phyloP scores from a whole-genome alignment of 2,329 filamentous ascomycete species.

The Botrytis byssoidea region DNA sequence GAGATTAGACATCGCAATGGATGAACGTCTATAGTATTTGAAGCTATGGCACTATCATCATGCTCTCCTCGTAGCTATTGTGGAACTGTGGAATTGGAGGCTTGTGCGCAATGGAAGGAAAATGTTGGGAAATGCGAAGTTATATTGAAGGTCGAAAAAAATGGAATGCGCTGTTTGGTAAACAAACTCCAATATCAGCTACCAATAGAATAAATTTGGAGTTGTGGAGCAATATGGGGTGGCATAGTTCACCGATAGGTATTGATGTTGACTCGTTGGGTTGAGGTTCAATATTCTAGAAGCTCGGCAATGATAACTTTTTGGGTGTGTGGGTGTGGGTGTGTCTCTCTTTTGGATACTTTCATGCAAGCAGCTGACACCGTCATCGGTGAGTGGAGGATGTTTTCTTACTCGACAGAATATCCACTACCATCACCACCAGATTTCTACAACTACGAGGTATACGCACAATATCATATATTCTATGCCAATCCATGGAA shows the following conservation, averaged over 20 bases:
- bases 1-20: constrained; percentile 36
- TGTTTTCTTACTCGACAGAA: too few relatives aligned
- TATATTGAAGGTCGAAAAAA: not conserved
- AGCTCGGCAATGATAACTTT: constrained; percentile 10
- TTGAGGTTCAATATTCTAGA: constrained; percentile 3
- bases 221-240: constrained; percentile 14
- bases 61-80: constrained; percentile 5
- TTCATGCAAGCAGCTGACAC: constrained; percentile 7
- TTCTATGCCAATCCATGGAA: too few relatives aligned
- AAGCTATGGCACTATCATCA: constrained; percentile 29
- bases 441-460: too few relatives aligned
- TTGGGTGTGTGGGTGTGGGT: not conserved
- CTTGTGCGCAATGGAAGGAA: not conserved
- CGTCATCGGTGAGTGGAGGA: constrained; percentile 7
- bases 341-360: not conserved
- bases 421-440: too few relatives aligned
- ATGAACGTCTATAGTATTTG: constrained; percentile 17
- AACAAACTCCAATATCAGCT: not conserved
- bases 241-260: constrained; percentile 13
- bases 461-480: too few relatives aligned
- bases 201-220: constrained; percentile 8
- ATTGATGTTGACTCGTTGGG: not conserved
- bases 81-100: constrained; percentile 2
- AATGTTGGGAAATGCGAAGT: not conserved
- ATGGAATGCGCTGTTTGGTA: not conserved